Percentiles rank a stretch among this genome's conserved stretches.
Conservation (phyloP, 2,329 filamentous ascomycete species). For the Xylaria sp. region DNA sequence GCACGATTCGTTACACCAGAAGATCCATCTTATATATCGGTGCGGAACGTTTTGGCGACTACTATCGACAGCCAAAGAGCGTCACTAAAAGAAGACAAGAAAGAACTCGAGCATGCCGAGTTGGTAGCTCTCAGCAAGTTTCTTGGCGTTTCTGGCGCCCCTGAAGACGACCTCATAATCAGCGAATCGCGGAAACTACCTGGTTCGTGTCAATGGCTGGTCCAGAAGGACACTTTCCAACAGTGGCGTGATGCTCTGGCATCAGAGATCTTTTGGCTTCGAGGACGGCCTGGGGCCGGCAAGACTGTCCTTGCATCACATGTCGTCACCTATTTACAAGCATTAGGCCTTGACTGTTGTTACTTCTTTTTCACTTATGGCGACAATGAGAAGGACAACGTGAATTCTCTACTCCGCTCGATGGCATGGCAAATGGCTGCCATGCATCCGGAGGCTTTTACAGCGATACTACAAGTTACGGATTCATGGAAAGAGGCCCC, state of each 20-base stretch:
- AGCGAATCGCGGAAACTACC: slow-evolving; percentile 6
- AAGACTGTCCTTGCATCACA: slow-evolving; percentile 30
- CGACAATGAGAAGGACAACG: slow-evolving; percentile 49
- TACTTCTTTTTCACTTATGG: slow-evolving; percentile 28
- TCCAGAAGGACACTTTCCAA: slow-evolving; percentile 15
- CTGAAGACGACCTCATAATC: slow-evolving; percentile 9
- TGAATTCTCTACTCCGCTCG: slow-evolving; percentile 41
- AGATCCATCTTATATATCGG: slow-evolving; percentile 43
- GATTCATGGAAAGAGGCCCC: slow-evolving; percentile 34
- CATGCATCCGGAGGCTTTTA: slow-evolving; percentile 38
- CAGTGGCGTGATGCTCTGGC: slow-evolving; percentile 24
- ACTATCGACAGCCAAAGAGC: slow-evolving; percentile 9
- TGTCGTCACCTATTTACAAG: slow-evolving; percentile 25
- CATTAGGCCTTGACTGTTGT: slow-evolving; percentile 17
- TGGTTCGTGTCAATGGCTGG: slow-evolving; percentile 32
- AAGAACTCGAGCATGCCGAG: not conserved
- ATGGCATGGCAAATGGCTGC: slow-evolving; percentile 49
- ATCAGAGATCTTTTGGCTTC: slow-evolving; percentile 32
- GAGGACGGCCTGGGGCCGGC: slow-evolving; percentile 29
- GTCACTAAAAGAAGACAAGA: not conserved
- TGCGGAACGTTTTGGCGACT: slow-evolving; percentile 45
- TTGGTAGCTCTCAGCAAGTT: slow-evolving; percentile 14
- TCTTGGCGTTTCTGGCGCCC: slow-evolving; percentile 1
- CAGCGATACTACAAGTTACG: slow-evolving; percentile 27
- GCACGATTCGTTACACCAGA: slow-evolving; percentile 41